Conservation (phyloP, 2,329 filamentous ascomycete genomes). For the Xylariaceae sp. region DNA sequence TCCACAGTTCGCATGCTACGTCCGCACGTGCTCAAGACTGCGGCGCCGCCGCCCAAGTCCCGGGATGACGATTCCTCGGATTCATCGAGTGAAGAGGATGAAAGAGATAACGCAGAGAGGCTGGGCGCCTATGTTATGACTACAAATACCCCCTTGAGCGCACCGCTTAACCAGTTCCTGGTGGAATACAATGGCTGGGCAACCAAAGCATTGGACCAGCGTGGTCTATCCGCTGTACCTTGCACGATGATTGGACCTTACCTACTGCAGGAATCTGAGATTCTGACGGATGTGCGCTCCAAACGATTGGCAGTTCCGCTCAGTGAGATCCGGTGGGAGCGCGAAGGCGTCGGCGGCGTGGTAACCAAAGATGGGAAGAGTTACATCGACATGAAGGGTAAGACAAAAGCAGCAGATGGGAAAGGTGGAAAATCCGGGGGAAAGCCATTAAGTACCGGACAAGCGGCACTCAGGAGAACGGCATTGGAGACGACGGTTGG, state of each 20-base stretch:
- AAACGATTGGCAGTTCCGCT: conserved; percentile 83
- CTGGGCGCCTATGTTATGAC: conserved; percentile 81
- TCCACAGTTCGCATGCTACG: conserved; percentile 77
- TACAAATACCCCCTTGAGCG: conserved; percentile 74
- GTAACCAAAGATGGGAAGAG: conserved; percentile 57
- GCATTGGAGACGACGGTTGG: conserved; percentile 79
- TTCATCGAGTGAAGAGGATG: conserved; percentile 40
- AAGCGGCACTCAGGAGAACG: conserved; percentile 70
- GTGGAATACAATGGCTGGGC: conserved; percentile 83
- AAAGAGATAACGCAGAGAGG: conserved; percentile 59
- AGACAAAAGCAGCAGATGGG: conserved; percentile 35
- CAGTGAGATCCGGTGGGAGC: conserved; percentile 82
- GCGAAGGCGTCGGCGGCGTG: conserved; percentile 63
- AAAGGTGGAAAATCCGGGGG: conserved; percentile 33
- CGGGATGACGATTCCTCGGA: conserved; percentile 28
- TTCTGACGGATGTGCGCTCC: conserved; percentile 63
- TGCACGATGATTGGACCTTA: conserved; percentile 74
- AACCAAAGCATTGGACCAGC: conserved; percentile 66
- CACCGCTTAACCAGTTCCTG: conserved; percentile 76
- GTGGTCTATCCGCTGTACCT: conserved; percentile 68
- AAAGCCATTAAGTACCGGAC: conserved; percentile 59
- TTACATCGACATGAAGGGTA: conserved; percentile 52
- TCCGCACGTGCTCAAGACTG: conserved; percentile 58
- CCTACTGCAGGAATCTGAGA: conserved; percentile 75
- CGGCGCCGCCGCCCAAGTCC: conserved; percentile 8